Evolutionary conservation across 345 rosid genomes (phyloP), one percentile per base, ranked within the genome.

Genomic region (Cardamine occulta): DNA sequence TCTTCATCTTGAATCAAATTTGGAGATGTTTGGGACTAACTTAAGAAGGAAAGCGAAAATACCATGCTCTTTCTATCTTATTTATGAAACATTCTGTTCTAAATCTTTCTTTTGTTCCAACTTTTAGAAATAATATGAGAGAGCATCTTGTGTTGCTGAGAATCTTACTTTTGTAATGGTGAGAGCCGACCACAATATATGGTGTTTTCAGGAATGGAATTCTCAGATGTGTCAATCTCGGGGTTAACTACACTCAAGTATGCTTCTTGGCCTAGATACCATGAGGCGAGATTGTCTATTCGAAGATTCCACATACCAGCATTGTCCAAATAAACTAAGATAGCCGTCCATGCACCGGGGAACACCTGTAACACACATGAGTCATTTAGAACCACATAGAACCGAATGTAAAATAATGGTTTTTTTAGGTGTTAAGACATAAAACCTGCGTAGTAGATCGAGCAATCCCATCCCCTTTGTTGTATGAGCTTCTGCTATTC

Each of bases 341-440:
- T 85, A 15, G 98, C 97, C 0, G 98, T 88, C 98, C 98, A 94
- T 49, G 96, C 96, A 82, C 91, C 95, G 2, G 98, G 97, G 82
- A 86, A 91, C 64, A 91, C 98, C 97, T 91, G 79, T 26, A 61
- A 63, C 31, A 74, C 74, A 34, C n/a, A 70, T 2, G 26, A 56
- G 4, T 18, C 9, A 8, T 40, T 59, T 63, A 35, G 9, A n/a
- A 56, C 42, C 44, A 49, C 68, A 52, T 52, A 66, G 40, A 62
- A 73, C 66, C 73, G 18, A 28, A 63, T 51, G 72, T 17, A 58
- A 14, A 18, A 58, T 34, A 37, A 39, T 4, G 4, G 40, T 26
- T 42, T 37, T 12, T 39, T 42, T 0, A 60, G 37, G 4, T 24
- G 26, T 44, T 55, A 37, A 28, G 63, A 23, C 40, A 70, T 62